Base-by-base conservation (phyloP, 257 asterid genomes). In the Fraxinus cuspidata region DNA sequence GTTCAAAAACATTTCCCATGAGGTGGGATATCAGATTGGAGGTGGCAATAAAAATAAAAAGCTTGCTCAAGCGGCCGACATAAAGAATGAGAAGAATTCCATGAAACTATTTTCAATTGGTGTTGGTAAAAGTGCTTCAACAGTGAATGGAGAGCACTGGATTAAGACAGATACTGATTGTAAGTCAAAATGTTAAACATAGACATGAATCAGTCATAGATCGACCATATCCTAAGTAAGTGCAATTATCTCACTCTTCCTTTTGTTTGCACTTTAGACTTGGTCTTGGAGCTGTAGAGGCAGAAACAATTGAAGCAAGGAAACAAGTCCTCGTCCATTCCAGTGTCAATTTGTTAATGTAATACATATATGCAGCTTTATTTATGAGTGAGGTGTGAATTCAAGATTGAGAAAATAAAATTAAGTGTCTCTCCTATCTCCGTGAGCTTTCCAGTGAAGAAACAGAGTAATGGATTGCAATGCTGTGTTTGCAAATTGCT, bases 161-260 rank as follows among this genome's bases (percentile, higher is more conserved):
- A 88, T 88, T 74, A 86, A 83, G 82, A 88, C 92, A 0, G 90
- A 88, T 78, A 84, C 87, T 51, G 89, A 88, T 74, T 88, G 92
- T 88, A 83, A 88, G 92, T 86, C 74, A 29, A 81, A 78, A 79
- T 69, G 19, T 70, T 78, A 74, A 60, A 63, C 29, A 69, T 21
- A 23, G 15, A 51, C 71, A 74, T 84, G 23, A 70, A 51, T 73
- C 72, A 60, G 64, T 75, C 77, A 53, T 64, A 79, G 80, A 80
- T 53, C 73, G 23, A 35, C 37, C 58, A 53, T 13, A 53, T 72
- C 74, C 13, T 79, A 51, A 67, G 74, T 66, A 18, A 51, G 77
- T 72, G 79, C 42, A 65, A 70, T 73, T 77, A 65, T 56, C 85
- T 82, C 71, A 84, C 77, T 74, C 70, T 63, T 75, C 71, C 40